These are phyloP conservation scores for Aspergillus clavatus DNA, from an alignment of 2,329 filamentous ascomycete genomes.

Conservation along the genomic window DNA sequence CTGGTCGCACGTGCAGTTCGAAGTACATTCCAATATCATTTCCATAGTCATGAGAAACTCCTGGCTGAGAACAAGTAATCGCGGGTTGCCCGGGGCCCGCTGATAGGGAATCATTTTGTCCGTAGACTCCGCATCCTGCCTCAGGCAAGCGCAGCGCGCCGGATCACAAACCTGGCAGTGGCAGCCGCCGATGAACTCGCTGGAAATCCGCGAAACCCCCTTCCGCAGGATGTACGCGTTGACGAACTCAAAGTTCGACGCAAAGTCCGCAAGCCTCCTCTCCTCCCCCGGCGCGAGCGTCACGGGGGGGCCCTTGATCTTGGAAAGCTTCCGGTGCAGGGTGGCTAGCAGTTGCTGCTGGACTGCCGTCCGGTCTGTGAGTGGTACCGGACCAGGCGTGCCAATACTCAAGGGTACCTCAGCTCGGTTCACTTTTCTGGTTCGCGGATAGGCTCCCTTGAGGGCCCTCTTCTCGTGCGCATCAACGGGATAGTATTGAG, in stretches of 20 bases:
- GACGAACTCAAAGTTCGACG: constrained; percentile 37
- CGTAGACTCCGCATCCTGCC: constrained; percentile 26
- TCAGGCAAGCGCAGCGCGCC: constrained; percentile 26
- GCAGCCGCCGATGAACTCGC: constrained; percentile 33
- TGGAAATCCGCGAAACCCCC: constrained; percentile 23
- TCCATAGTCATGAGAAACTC: constrained; percentile 30
- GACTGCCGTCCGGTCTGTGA: constrained; percentile 5
- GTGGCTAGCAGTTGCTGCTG: constrained; percentile 10
- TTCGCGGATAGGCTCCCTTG: constrained; percentile 16
- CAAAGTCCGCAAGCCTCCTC: constrained; percentile 19
- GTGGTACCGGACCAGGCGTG: constrained; percentile 5
- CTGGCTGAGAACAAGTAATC: constrained; percentile 23
- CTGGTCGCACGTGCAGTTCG: constrained; percentile 31
- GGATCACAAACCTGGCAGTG: constrained; percentile 28
- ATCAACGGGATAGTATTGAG: constrained; percentile 21
- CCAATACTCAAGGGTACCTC: constrained; percentile 8
- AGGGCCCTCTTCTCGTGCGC: constrained; percentile 14
- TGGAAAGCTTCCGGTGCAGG: constrained; percentile 21
- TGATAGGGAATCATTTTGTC: constrained; percentile 31
- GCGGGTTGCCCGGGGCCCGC: constrained; percentile 7
- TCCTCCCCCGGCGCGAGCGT: constrained; percentile 16
- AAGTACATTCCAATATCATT: constrained; percentile 42
- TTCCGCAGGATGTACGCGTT: constrained; percentile 33
- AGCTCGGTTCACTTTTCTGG: constrained; percentile 12
- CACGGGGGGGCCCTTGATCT: constrained; percentile 28